Percentiles rank a stretch among this genome's conserved stretches.
Evolutionary conservation across 164 flowering plant species (phyloP).

Genomic region (Sextonia rubra): DNA sequence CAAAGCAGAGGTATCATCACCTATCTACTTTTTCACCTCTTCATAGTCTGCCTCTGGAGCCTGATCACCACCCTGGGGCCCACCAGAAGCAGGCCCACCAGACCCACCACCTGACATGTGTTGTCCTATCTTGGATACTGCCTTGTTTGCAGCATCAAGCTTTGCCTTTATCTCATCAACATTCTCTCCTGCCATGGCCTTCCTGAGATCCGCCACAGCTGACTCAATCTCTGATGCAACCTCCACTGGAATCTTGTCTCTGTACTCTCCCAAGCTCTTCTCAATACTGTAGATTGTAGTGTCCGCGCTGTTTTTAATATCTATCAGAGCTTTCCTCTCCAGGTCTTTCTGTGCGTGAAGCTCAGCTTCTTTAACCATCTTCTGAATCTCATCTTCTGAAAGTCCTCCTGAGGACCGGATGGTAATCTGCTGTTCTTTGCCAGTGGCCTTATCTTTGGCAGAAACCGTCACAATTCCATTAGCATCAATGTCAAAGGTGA

Average conservation of each 20-base stretch:
- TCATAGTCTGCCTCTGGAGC: slow-evolving; percentile 63
- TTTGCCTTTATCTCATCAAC: slow-evolving; percentile 43
- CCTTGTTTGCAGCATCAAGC: slow-evolving; percentile 51
- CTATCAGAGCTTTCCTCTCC: slow-evolving; percentile 43
- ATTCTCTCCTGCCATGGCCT: slow-evolving; percentile 32
- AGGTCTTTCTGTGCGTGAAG: slow-evolving; percentile 46
- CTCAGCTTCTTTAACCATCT: slow-evolving; percentile 56
- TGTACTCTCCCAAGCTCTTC: slow-evolving; percentile 49
- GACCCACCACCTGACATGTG: slow-evolving; percentile 33
- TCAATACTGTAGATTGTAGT: slow-evolving; percentile 49
- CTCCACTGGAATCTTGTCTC: slow-evolving; percentile 44
- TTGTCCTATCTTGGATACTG: slow-evolving; percentile 49
- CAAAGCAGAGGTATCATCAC: neutral
- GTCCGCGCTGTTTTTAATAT: slow-evolving; percentile 43
- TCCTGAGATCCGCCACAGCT: slow-evolving; percentile 38
- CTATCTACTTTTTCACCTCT: slow-evolving; percentile 43
- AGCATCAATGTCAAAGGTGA: slow-evolving; percentile 58
- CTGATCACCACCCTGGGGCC: slow-evolving; percentile 39
- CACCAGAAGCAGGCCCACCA: slow-evolving; percentile 25
- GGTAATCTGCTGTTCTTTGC: slow-evolving; percentile 50
- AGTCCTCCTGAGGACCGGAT: slow-evolving; percentile 54
- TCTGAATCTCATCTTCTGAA: slow-evolving; percentile 48
- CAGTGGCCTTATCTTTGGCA: slow-evolving; percentile 50
- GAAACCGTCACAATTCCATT: slow-evolving; percentile 54
- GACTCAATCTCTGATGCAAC: slow-evolving; percentile 38